phyloP scores from a whole-genome alignment of 225 moss, liverwort and hornwort species.

The Climacium dendroides region DNA sequence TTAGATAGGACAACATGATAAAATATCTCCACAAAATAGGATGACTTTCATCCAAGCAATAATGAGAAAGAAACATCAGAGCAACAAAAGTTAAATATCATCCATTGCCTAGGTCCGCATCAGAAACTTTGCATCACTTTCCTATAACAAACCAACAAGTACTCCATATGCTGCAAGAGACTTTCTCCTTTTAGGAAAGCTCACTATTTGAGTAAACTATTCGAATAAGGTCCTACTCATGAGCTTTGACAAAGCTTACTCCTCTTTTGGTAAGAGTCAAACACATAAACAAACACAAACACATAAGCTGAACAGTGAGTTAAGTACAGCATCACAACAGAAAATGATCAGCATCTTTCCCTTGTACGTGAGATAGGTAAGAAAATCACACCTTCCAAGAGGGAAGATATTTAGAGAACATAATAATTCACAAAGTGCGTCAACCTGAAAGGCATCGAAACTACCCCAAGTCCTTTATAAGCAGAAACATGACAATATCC shows the following conservation, averaged over 20 bases:
- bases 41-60: no score
- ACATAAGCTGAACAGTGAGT: not conserved
- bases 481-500: constrained; percentile 41
- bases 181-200: not conserved
- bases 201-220: not conserved
- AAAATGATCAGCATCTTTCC: not conserved
- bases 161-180: no score
- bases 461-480: constrained; percentile 11
- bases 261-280: not conserved
- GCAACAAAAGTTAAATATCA: no score
- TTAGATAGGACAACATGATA: no score
- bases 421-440: not conserved
- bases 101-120: not conserved
- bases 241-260: not conserved
- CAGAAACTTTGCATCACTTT: not conserved
- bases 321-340: not conserved
- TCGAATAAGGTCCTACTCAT: not conserved
- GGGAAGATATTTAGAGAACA: not conserved
- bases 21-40: no score
- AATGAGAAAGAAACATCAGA: no score
- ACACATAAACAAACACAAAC: not conserved
- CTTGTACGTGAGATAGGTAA: not conserved
- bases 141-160: not conserved
- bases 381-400: not conserved
- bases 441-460: constrained; percentile 4